Base-by-base conservation (phyloP, 345 rosid genomes). In the Lepidium africanum region DNA sequence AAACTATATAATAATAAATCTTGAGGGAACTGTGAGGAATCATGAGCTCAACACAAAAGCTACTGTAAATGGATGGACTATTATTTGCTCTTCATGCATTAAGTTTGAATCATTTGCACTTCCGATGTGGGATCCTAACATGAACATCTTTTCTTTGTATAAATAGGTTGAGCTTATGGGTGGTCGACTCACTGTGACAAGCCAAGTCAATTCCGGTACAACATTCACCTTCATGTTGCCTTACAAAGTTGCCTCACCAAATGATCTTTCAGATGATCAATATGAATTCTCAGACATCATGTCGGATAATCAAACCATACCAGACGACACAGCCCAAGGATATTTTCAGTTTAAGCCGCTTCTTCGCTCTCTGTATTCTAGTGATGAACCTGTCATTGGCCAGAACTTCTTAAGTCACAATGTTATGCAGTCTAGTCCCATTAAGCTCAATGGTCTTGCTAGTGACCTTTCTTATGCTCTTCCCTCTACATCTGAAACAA, bases 151-250 rank as follows among this genome's bases (percentile, higher is more conserved):
- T 54, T 40, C 11, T 55, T 33, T 30, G 38, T 13, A 27, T 27
- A 5, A 14, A 57, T 48, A 87, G 90, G 88, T 87, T 71, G 86
- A 90, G 80, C 79, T 90, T 70, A 90, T 87, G 91, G 90, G 94
- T 1, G 91, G 96, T 53, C 76, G 51, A 33, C 85, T 90, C 37
- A 91, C 97, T 0, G 97, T 94, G 60, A 82, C 92, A 16, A 87
- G 96, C 76, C 67, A 36, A 76, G 91, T 80, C 76, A 78, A 82
- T 37, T 40, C 57, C 14, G 96, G 94, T 9, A 87, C 94, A 21
- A 87, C 86, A 14, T 87, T 90, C 67, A 87, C 90, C 25, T 90
- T 90, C 62, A 70, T 81, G 39, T 79, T 86, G 21, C 90, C 94
- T 15, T 90, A 84, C 85, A 86, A 79, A 59, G 80, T 83, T 50